Evolutionary conservation across 2,329 filamentous ascomycete species (phyloP).

Genomic region (Calonectria henricotiae): DNA sequence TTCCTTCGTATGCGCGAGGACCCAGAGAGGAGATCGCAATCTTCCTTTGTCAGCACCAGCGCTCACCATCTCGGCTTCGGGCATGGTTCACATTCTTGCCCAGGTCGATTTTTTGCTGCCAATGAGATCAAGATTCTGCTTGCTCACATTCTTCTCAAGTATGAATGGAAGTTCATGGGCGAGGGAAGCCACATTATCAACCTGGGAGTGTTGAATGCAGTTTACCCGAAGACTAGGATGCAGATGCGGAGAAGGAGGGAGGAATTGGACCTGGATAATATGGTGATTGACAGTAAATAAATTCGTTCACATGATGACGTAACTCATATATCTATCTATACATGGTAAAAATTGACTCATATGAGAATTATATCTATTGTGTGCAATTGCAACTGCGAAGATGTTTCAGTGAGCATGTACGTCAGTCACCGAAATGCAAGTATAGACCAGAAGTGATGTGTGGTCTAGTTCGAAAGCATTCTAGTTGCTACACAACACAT

Average conservation of each 20-base stretch:
- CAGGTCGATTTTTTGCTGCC: constrained; percentile 6
- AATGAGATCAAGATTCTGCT: constrained; percentile 17
- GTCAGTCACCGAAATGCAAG: too few species aligned
- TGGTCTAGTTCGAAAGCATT: too few species aligned
- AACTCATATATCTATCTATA: too few species aligned
- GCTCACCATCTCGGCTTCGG: constrained; percentile 7
- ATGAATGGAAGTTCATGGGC: constrained; percentile 6
- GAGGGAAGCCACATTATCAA: constrained; percentile 2
- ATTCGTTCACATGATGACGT: too few species aligned
- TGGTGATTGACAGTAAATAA: not conserved
- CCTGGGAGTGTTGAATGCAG: constrained; percentile 2
- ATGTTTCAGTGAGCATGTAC: too few species aligned
- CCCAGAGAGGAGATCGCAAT: not conserved
- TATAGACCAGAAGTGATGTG: too few species aligned
- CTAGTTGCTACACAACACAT: too few species aligned
- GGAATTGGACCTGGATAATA: constrained; percentile 4
- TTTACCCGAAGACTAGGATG: not conserved
- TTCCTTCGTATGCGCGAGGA: constrained; percentile 8
- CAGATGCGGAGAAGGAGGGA: not conserved
- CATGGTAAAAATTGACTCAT: too few species aligned
- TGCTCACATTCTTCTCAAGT: constrained; percentile 1
- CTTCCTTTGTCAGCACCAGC: constrained; percentile 18
- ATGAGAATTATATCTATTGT: too few species aligned
- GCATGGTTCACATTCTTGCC: constrained; percentile 1
- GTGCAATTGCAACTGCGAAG: too few species aligned